Evolutionary conservation across 2,329 filamentous ascomycete species (phyloP).

Genomic region (Trichoderma sp.): DNA sequence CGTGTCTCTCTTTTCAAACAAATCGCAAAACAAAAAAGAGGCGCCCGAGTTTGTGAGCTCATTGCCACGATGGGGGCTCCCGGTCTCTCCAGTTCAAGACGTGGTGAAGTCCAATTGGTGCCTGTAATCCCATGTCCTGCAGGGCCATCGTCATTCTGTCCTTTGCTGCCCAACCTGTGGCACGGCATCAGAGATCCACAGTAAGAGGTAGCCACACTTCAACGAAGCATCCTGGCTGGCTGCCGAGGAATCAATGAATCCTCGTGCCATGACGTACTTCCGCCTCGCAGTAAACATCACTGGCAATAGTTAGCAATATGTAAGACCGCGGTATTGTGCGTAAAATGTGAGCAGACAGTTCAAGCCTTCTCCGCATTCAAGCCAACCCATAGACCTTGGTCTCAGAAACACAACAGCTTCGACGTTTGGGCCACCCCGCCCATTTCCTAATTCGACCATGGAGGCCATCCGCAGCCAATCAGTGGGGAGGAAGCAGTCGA

Average conservation of each 20-base stretch:
- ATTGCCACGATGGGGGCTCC: constrained; percentile 12
- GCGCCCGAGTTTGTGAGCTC: not conserved
- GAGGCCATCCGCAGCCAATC: constrained; percentile 10
- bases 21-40: not conserved
- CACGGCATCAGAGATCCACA: constrained; percentile 17
- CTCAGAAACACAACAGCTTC: not conserved
- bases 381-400: not conserved
- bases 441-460: constrained; percentile 11
- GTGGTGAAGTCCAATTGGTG: constrained; percentile 31
- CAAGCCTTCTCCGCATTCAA: not conserved
- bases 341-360: not conserved
- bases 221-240: constrained; percentile 13
- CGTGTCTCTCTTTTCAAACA: not conserved
- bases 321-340: constrained; percentile 2
- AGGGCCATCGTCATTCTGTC: constrained; percentile 21
- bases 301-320: constrained; percentile 7
- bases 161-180: constrained; percentile 31
- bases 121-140: constrained; percentile 1
- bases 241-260: not conserved
- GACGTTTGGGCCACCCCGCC: not conserved
- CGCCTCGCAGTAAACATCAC: not conserved
- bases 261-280: not conserved
- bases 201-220: not conserved
- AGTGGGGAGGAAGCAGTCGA: constrained; percentile 7
- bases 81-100: constrained; percentile 19